Conservation (phyloP, 768 basidiomycete species). For the Lactarius indigo region DNA sequence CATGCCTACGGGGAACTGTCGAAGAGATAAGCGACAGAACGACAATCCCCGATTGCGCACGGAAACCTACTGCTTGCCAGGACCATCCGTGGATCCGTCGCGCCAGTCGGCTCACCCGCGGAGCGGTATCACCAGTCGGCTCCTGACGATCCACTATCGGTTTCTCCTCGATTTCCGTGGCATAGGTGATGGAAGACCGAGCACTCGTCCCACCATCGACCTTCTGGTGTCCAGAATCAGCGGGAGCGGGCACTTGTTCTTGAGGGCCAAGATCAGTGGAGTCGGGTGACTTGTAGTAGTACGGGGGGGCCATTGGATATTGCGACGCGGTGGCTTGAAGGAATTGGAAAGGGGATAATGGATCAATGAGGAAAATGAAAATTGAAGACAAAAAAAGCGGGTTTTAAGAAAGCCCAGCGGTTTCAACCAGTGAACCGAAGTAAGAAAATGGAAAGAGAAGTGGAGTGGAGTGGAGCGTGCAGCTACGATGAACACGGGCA, state of each 20-base stretch:
- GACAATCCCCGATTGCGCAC: neutral
- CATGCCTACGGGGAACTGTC: slow-evolving; percentile 48
- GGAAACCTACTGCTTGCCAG: slow-evolving; percentile 44
- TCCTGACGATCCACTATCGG: neutral
- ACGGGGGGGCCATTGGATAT: neutral
- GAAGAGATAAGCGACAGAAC: slow-evolving; percentile 6
- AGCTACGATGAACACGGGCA: neutral
- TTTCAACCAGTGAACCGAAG: slow-evolving; percentile 7
- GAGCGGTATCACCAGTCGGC: neutral
- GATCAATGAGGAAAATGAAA: neutral
- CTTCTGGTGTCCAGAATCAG: neutral
- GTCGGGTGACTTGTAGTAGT: neutral
- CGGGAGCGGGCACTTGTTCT: neutral
- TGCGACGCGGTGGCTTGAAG: too few relatives aligned
- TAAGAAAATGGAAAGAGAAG: neutral
- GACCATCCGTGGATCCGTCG: slow-evolving; percentile 49
- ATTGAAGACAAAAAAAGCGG: too few relatives aligned
- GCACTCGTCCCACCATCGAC: neutral
- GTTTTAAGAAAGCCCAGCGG: slow-evolving; percentile 6
- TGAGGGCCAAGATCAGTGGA: neutral
- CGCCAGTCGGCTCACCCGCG: slow-evolving; percentile 33
- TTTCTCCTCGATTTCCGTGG: neutral
- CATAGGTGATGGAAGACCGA: neutral
- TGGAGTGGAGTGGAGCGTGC: neutral
- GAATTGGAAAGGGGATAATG: neutral